Base-by-base conservation (phyloP, 140 eudicot species). In the Flaveria floridana region DNA sequence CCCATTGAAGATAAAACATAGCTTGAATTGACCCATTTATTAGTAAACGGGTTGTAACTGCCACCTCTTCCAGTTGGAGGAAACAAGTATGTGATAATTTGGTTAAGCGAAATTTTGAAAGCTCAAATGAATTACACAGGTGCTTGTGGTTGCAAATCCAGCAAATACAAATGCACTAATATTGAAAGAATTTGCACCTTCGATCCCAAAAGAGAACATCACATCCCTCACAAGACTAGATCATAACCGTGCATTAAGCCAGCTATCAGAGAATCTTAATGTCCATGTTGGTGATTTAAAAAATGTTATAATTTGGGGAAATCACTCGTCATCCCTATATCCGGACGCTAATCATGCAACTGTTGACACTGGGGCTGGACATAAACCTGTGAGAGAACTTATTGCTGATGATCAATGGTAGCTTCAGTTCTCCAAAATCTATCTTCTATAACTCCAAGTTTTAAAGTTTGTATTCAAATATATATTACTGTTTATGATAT, bases 291-390 rank as follows among this genome's bases (percentile, higher is more conserved):
- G 83, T 51, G 95, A 89, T 70, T 90, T 92, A 14, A 89, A 86
- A 80, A 92, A 89, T 55, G 91, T 92, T 23, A 86, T 89, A 57
- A 78, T 92, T 20, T 92, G 98, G 98, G 98, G 98, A 13, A 89
- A 87, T 74, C 87, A 87, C 62, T 89, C 95, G 4, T 85, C 96
- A 37, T 77, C 84, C 19, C 95, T 79, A 55, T 89, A 84, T 79
- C 96, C 95, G 4, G 92, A 89, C 20, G 90, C 85, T 10, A 92
- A 83, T 84, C 95, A 87, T 73, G 96, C 97, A 30, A 75, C 81
- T 3, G 89, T 89, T 4, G 58, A 78, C 52, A 82, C 82, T 52
- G 74, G 70, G 47, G 78, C 20, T 52, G 95, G 86, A 52, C 52
- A 65, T 26, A 89, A 85, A 68, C 44, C 79, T 7, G 92, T 84